These are phyloP conservation scores for Coemansia sp. DNA, from an alignment of 192 early-diverging fungal species.

Conservation along the genomic window DNA sequence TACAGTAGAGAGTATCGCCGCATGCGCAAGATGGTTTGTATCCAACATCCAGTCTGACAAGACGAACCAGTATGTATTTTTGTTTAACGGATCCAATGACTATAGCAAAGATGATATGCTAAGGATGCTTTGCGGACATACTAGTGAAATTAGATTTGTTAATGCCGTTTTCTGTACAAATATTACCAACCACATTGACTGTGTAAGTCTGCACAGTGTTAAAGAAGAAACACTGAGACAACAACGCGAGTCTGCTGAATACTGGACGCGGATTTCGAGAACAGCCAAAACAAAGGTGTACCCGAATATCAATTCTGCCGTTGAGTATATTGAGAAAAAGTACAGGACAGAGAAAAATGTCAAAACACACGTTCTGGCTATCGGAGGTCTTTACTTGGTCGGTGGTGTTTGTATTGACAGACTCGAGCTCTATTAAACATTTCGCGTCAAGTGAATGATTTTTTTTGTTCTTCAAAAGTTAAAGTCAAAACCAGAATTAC, in stretches of 20 bases:
- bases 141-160: constrained; percentile 52
- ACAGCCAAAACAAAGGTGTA: no score
- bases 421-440: no score
- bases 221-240: constrained; percentile 59
- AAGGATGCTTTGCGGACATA: constrained; percentile 54
- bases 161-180: constrained; percentile 83
- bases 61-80: constrained; percentile 57
- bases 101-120: constrained; percentile 68
- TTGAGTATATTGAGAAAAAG: no score
- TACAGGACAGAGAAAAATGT: no score
- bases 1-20: constrained; percentile 81
- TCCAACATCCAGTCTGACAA: not conserved
- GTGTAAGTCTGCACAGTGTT: constrained; percentile 67
- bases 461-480: no score
- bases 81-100: constrained; percentile 88
- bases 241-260: constrained; percentile 63
- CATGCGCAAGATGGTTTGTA: constrained; percentile 60
- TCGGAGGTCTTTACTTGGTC: no score
- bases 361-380: no score
- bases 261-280: constrained; percentile 49
- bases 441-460: no score
- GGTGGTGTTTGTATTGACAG: no score
- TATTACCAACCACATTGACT: constrained; percentile 61
- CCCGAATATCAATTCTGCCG: no score
- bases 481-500: no score